Conservation (phyloP, 2,329 filamentous ascomycete genomes). For the Phaeosphaeriaceae sp. region DNA sequence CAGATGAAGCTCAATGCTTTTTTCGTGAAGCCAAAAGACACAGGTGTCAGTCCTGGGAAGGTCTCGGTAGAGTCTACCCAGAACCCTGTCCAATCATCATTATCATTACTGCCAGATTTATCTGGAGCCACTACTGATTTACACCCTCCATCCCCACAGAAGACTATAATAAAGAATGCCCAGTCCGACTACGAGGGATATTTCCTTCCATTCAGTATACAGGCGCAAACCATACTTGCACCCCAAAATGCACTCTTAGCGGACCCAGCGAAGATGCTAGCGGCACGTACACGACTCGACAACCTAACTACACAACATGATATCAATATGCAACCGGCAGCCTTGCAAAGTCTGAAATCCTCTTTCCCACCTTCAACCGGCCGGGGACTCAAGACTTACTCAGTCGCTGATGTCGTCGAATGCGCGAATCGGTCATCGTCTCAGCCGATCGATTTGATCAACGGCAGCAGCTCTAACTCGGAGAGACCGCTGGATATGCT, state of each 20-base stretch:
- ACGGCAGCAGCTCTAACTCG: conserved; percentile 29
- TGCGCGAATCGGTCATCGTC: conserved; percentile 50
- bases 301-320: conserved; percentile 25
- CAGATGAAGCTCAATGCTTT: conserved; percentile 54
- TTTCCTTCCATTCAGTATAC: conserved; percentile 84
- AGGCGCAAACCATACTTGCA: conserved; percentile 75
- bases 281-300: conserved; percentile 38
- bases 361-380: conserved; percentile 17
- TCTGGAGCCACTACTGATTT: conserved; percentile 32
- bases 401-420: conserved; percentile 51
- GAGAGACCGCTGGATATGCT: conserved; percentile 53
- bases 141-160: conserved; percentile 43
- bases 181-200: conserved; percentile 60
- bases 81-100: conserved; percentile 35
- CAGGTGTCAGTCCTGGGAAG: conserved; percentile 35
- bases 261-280: conserved; percentile 34
- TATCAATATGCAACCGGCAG: conserved; percentile 18
- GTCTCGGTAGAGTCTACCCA: conserved; percentile 40
- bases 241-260: conserved; percentile 50
- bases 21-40: conserved; percentile 51
- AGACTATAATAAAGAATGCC: conserved; percentile 35
- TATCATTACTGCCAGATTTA: conserved; percentile 34
- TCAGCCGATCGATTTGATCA: conserved; percentile 53
- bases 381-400: conserved; percentile 24
- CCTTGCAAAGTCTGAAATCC: conserved; percentile 24